These are phyloP conservation scores for Apiospora phragmitis DNA, from an alignment of 2,329 filamentous ascomycete genomes.

Conservation along the genomic window DNA sequence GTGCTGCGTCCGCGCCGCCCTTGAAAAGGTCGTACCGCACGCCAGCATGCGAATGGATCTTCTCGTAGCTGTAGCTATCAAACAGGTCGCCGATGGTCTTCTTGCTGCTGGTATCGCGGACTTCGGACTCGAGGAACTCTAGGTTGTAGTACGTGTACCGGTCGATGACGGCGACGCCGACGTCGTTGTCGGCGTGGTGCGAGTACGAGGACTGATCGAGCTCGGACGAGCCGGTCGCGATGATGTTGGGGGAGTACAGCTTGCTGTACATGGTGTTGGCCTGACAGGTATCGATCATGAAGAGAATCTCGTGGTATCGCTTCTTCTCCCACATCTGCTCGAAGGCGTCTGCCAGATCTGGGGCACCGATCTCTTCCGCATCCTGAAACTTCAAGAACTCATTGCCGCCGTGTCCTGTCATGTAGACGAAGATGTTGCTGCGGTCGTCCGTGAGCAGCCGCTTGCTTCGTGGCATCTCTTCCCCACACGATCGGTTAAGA, in stretches of 20 bases:
- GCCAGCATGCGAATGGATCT: slow-evolving; percentile 91
- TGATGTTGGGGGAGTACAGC: slow-evolving; percentile 97
- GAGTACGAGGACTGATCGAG: slow-evolving; percentile 96
- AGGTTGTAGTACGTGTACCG: slow-evolving; percentile 98
- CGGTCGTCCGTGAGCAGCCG: slow-evolving; percentile 90
- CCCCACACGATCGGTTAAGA: slow-evolving; percentile 93
- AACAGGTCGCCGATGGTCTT: slow-evolving; percentile 92
- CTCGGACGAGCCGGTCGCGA: slow-evolving; percentile 94
- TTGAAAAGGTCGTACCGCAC: slow-evolving; percentile 94
- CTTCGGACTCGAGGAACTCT: slow-evolving; percentile 90
- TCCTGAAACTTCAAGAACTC: slow-evolving; percentile 99
- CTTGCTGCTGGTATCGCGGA: slow-evolving; percentile 82
- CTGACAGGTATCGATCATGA: slow-evolving; percentile 99
- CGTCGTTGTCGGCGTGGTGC: slow-evolving; percentile 96
- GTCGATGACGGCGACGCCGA: slow-evolving; percentile 97
- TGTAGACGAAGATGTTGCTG: slow-evolving; percentile 97
- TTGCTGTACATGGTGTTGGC: slow-evolving; percentile 99
- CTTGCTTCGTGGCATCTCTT: slow-evolving; percentile 94
- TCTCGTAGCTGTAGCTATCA: slow-evolving; percentile 90
- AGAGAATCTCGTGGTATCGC: slow-evolving; percentile 94
- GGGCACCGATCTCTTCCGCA: slow-evolving; percentile 93
- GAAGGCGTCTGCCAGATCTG: slow-evolving; percentile 94
- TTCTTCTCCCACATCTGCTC: slow-evolving; percentile 99
- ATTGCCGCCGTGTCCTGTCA: slow-evolving; percentile 97
- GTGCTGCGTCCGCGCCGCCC: slow-evolving; percentile 75